Percentiles rank a stretch among this genome's conserved stretches.
Evolutionary conservation across 768 basidiomycete species (phyloP).

Genomic region (Tulasnella sp.): DNA sequence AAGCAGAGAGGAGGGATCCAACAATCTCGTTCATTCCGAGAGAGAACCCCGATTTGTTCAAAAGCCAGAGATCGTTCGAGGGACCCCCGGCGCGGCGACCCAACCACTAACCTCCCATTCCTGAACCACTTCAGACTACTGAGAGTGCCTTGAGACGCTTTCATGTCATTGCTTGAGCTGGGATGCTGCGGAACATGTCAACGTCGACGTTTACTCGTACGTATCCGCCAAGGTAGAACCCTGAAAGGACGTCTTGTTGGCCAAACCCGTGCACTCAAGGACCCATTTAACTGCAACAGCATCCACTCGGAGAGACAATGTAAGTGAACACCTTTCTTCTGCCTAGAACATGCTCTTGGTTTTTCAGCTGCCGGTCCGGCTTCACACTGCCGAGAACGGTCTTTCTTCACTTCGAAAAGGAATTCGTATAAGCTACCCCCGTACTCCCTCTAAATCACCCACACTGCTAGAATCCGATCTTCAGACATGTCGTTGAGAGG

Average conservation of each 20-base stretch:
- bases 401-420: neutral
- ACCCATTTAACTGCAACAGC: neutral
- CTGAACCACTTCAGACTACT: neutral
- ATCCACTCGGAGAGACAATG: neutral
- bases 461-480: too few relatives aligned
- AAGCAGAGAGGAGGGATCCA: neutral
- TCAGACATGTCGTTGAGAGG: too few relatives aligned
- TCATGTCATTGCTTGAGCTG: too few relatives aligned
- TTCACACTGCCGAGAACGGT: too few relatives aligned
- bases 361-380: neutral
- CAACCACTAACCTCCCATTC: neutral
- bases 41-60: slow-evolving; percentile 5
- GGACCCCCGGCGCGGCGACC: slow-evolving; percentile 9
- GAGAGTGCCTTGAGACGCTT: too few relatives aligned
- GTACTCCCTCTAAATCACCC: neutral
- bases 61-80: neutral
- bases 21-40: slow-evolving; percentile 8
- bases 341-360: neutral
- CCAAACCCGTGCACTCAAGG: neutral
- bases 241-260: neutral
- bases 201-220: too few relatives aligned
- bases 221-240: neutral
- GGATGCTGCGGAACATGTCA: neutral
- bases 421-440: neutral
- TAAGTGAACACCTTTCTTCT: too few relatives aligned